Conservation (phyloP, 192 early-diverging fungal species). For the Phycomyces blakesleeanus region DNA sequence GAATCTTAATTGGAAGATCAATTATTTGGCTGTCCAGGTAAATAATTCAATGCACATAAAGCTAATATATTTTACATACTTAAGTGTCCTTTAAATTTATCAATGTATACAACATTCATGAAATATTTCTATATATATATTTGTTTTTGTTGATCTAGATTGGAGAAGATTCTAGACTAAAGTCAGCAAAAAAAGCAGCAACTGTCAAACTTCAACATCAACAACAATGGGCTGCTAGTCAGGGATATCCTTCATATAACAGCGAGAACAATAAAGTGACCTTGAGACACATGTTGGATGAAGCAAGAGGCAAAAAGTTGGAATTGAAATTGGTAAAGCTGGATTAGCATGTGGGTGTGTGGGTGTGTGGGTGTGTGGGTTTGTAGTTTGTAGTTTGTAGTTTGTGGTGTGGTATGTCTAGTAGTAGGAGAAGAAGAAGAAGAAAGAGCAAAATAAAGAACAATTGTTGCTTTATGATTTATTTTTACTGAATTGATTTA, state of each 20-base stretch:
- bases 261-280: neutral
- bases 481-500: neutral
- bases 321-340: conserved; percentile 31
- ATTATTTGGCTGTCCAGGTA: conserved; percentile 37
- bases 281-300: conserved; percentile 9
- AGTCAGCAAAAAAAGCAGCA: conserved; percentile 3
- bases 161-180: conserved; percentile 15
- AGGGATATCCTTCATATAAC: neutral
- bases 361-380: too few relatives aligned
- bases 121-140: neutral
- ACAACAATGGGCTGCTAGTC: neutral
- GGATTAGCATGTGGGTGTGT: too few relatives aligned
- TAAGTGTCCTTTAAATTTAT: too few relatives aligned
- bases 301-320: conserved; percentile 22
- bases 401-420: too few relatives aligned
- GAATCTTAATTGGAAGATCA: conserved; percentile 40
- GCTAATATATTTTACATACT: too few relatives aligned
- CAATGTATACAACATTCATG: neutral
- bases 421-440: neutral
- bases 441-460: neutral
- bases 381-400: too few relatives aligned
- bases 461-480: too few relatives aligned
- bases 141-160: neutral
- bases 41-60: too few relatives aligned
- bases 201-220: conserved; percentile 1